phyloP scores from a whole-genome alignment of 2,329 filamentous ascomycete genomes.

The Ophiostoma angusticollis region DNA sequence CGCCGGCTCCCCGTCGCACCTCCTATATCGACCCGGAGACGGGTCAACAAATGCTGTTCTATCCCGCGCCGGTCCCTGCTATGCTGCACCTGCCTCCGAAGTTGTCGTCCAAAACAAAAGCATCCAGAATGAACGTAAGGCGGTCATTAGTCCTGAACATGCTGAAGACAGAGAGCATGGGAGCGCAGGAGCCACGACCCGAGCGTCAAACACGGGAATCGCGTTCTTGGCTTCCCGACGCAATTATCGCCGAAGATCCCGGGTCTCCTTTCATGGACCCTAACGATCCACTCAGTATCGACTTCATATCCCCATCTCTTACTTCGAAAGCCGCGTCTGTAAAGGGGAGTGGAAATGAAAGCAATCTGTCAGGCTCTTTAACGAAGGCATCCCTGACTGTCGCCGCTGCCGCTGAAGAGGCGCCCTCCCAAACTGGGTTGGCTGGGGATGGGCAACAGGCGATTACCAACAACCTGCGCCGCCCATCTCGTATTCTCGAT shows the following conservation, averaged over 20 bases:
- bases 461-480: slow-evolving; percentile 17
- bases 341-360: background rate
- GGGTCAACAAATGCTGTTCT: slow-evolving; percentile 78
- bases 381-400: background rate
- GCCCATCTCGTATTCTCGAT: slow-evolving; percentile 19
- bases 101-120: slow-evolving; percentile 60
- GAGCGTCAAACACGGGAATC: slow-evolving; percentile 24
- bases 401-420: background rate
- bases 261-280: slow-evolving; percentile 11
- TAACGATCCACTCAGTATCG: background rate
- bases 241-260: slow-evolving; percentile 26
- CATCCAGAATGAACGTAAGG: slow-evolving; percentile 51
- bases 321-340: background rate
- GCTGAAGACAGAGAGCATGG: slow-evolving; percentile 32
- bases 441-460: background rate
- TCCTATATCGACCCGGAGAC: slow-evolving; percentile 52
- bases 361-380: background rate
- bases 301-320: background rate
- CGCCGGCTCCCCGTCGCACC: slow-evolving; percentile 29
- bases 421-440: background rate
- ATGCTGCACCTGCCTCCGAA: slow-evolving; percentile 88
- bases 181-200: slow-evolving; percentile 4
- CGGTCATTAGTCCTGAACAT: slow-evolving; percentile 60
- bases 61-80: slow-evolving; percentile 84
- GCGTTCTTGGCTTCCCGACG: slow-evolving; percentile 35